Evolutionary conservation across 2,329 filamentous ascomycete species (phyloP), one percentile per base, ranked within the genome.

Genomic region (Penicillium sp.): DNA sequence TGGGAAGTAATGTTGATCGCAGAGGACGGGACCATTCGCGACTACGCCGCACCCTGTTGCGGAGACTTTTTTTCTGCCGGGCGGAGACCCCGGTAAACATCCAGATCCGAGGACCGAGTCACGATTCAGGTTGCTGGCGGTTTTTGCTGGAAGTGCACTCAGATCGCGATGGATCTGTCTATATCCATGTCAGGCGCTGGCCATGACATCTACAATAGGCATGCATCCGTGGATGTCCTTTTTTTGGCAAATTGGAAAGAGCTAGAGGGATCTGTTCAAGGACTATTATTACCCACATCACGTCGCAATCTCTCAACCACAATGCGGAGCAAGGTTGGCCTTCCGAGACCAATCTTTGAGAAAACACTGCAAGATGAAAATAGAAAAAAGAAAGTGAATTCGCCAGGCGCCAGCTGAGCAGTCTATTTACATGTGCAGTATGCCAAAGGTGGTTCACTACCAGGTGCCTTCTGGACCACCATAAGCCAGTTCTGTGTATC

Each of bases 61-160:
- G 49, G 56, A 53, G 54, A 55, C 57, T 49, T 55, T 61, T 18
- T 62, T 66, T 67, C 64, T 69, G 67, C 67, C 67, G 58, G 66
- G 65, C 63, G 66, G 65, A 48, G 49, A 32, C 29, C 27, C 39
- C 45, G 46, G 45, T 57, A 55, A 60, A 54, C 48, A 52, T 35
- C 49, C 45, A 46, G 33, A 26, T 27, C 40, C 40, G 40, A 43
- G 48, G 33, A 26, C 40, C 40, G 40, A 43, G 18, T 35, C 18
- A 8, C 32, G 40, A 24, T 12, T 35, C n/a, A 26, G 40, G 40
- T 24, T 32, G 40, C 32, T 18, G 18, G 18, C 18, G 18, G 18
- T 18, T 18, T 18, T 18, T 18, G 18, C 18, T 18, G 18, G 18
- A 18, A 3, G 18, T 18, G 18, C 18, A 18, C 18, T 18, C 18